A percentile compares a stretch with the other conserved stretches of the same genome.
These are phyloP conservation scores for Aspergillus incahuasiensis DNA, from an alignment of 495 filamentous ascomycete genomes.

Conservation along the genomic window DNA sequence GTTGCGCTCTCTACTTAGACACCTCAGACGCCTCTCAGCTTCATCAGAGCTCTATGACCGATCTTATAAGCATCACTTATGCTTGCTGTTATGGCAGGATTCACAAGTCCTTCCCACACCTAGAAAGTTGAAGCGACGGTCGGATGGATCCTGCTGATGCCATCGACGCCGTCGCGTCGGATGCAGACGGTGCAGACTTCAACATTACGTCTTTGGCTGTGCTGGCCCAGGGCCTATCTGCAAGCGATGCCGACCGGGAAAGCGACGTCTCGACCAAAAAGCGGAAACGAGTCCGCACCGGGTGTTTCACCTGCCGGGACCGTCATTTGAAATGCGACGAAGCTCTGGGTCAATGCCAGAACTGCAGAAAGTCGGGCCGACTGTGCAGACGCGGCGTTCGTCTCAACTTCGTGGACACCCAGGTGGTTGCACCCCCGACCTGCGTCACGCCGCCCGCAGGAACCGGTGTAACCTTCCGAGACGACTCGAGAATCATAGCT, in stretches of 20 bases:
- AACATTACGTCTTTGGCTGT: slow-evolving; percentile 11
- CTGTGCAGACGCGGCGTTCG: slow-evolving; percentile 81
- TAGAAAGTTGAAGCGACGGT: not conserved
- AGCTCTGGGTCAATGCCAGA: slow-evolving; percentile 69
- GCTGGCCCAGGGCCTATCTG: slow-evolving; percentile 11
- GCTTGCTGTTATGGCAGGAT: slow-evolving; percentile 1
- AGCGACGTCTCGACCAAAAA: slow-evolving; percentile 40
- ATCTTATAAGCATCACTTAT: not conserved
- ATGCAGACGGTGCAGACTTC: slow-evolving; percentile 16
- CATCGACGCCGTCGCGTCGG: slow-evolving; percentile 2
- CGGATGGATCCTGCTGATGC: slow-evolving; percentile 2
- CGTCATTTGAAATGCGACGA: slow-evolving; percentile 84
- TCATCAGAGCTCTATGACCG: not conserved
- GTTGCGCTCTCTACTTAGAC: not conserved
- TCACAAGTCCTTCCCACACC: not conserved
- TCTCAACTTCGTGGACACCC: slow-evolving; percentile 89
- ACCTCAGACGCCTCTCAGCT: not conserved
- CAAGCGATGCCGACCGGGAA: slow-evolving; percentile 20
- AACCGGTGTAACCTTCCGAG: slow-evolving; percentile 73
- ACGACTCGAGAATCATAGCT: slow-evolving; percentile 88
- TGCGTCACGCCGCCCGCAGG: slow-evolving; percentile 56
- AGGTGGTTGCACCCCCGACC: slow-evolving; percentile 63
- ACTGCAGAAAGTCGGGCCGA: slow-evolving; percentile 84
- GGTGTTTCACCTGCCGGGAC: slow-evolving; percentile 74
- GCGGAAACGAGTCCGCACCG: slow-evolving; percentile 67